These are phyloP conservation scores for Pichia phayaonensis DNA, from an alignment of 805 yeast genomes.

Conservation along the genomic window DNA sequence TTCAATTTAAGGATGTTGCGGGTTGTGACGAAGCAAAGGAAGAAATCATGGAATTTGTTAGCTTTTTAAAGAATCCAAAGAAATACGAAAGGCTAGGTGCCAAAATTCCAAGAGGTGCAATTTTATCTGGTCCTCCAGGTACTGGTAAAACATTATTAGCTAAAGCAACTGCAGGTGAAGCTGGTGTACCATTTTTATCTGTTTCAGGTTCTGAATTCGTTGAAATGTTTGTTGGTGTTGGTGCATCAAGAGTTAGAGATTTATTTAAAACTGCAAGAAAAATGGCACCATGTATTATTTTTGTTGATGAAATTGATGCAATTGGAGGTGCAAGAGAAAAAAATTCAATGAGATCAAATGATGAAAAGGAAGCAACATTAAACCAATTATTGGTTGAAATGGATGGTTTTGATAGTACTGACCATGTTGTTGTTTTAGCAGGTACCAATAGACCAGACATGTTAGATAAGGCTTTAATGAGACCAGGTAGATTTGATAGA, in stretches of 20 bases:
- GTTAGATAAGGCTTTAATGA: constrained; percentile 81
- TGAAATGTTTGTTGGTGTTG: constrained; percentile 99
- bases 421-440: constrained; percentile 93
- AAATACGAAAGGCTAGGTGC: constrained; percentile 94
- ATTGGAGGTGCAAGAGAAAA: constrained; percentile 80
- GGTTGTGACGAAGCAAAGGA: constrained; percentile 96
- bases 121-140: constrained; percentile 97
- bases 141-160: constrained; percentile 97
- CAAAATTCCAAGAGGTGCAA: constrained; percentile 96
- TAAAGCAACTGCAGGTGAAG: constrained; percentile 98
- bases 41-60: constrained; percentile 96
- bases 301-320: constrained; percentile 99
- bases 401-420: constrained; percentile 92
- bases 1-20: constrained; percentile 90
- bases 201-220: constrained; percentile 98
- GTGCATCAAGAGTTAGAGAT: constrained; percentile 97
- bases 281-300: constrained; percentile 92
- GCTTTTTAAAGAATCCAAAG: constrained; percentile 81
- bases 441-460: constrained; percentile 97
- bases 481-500: constrained; percentile 98
- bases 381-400: constrained; percentile 95
- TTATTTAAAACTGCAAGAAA: constrained; percentile 86
- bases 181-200: constrained; percentile 92
- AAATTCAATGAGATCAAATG: constrained; percentile 76
- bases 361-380: constrained; percentile 93